Base-by-base conservation (phyloP, 2,329 filamentous ascomycete genomes). In the Sporothrix phasma region DNA sequence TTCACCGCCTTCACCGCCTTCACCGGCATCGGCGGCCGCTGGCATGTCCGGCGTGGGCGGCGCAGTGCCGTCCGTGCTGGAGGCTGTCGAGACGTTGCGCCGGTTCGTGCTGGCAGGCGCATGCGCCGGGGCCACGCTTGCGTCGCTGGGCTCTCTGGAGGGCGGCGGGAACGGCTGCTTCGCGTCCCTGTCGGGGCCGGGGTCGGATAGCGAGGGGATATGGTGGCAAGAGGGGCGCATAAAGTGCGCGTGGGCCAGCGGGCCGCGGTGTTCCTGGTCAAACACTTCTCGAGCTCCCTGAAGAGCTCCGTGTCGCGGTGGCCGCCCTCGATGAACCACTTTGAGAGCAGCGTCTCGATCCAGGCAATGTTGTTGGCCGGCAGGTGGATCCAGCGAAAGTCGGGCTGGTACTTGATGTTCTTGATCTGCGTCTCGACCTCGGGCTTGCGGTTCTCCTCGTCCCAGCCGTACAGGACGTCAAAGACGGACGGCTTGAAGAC, bases 291-390 rank as follows among this genome's bases (percentile, higher is more conserved):
- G 2, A 88, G 70, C 0, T 83, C 81, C 69, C 86, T 87, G 73
- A 86, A 87, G 1, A 81, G 81, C 69, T 86, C 82, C 1, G 86
- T 80, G 70, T 87, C 84, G n/a, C 79, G 78, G 17, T 81, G 79
- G 0, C 83, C 83, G 43, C 83, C 81, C 70, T 88, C 85, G 39
- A 87, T 82, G 68, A 87, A 87, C 7, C 79, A 79, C 67, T 87
- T 87, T 1, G 84, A 83, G n/a, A 87, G 73, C 1, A 88, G 74
- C 0, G 83, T 74, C 72, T 87, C 84, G 4, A 84, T 80, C 85
- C 85, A 88, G 0, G 81, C 79, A 69, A 84, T 79, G 70, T 82
- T 81, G 67, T 82, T 82, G 3, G 79, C 79, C 5, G 80, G 80
- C 5, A 82, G 72, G 72, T 82, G 80, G 59, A 82, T 81, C 80